Evolutionary conservation across 352 stramenopile species (phyloP).

Genomic region (Globisporangium middletonii): DNA sequence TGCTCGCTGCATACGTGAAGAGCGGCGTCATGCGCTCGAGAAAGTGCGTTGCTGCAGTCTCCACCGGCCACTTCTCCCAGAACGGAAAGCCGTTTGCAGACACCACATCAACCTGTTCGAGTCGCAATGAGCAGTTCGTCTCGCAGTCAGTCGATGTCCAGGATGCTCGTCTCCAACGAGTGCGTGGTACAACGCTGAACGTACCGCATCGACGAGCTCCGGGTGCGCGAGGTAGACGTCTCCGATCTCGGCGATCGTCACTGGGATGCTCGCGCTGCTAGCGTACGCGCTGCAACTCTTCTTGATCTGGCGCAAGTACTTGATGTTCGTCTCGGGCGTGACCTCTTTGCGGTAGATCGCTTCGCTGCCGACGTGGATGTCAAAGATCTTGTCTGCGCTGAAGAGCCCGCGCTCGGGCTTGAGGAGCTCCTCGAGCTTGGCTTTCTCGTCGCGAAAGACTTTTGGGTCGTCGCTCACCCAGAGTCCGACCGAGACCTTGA

Average conservation of each 20-base stretch:
- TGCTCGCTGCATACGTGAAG: constrained; percentile 17
- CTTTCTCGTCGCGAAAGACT: constrained; percentile 37
- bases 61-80: constrained; percentile 42
- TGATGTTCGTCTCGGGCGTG: constrained; percentile 29
- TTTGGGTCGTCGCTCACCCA: constrained; percentile 35
- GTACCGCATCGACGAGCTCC: constrained; percentile 27
- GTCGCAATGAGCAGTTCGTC: too few species aligned
- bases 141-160: too few species aligned
- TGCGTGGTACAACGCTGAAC: too few species aligned
- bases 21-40: constrained; percentile 30
- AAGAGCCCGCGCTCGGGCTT: constrained; percentile 8
- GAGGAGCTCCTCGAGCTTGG: constrained; percentile 30
- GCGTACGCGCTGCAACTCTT: neutral
- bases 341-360: constrained; percentile 61
- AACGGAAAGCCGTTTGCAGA: constrained; percentile 63
- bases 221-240: constrained; percentile 48
- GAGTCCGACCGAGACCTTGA: constrained; percentile 52
- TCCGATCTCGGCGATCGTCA: constrained; percentile 68
- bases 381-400: constrained; percentile 24
- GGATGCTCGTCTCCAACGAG: too few species aligned
- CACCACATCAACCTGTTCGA: constrained; percentile 30
- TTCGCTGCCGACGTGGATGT: constrained; percentile 67
- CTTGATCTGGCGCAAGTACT: constrained; percentile 17
- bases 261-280: constrained; percentile 20
- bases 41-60: constrained; percentile 31